phyloP scores from a whole-genome alignment of 371 early-diverging fungal species.

The Capniomyces stellatus region DNA sequence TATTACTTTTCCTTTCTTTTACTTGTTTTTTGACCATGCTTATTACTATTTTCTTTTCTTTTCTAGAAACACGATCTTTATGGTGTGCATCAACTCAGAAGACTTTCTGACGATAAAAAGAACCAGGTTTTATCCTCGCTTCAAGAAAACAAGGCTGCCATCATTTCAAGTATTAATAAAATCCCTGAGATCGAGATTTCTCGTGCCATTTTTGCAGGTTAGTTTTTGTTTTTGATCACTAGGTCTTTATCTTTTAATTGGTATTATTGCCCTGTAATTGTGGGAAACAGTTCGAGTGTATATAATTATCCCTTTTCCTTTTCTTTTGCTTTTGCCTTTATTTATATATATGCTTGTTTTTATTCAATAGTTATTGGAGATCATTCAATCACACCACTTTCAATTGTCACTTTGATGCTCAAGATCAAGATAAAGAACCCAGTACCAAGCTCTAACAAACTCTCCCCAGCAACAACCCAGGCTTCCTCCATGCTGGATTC shows the following conservation, averaged over 20 bases:
- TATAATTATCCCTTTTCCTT: too few species aligned
- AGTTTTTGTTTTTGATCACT: neutral
- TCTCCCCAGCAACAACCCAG: neutral
- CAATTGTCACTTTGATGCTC: constrained; percentile 57
- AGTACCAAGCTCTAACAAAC: constrained; percentile 4
- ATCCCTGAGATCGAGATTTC: constrained; percentile 52
- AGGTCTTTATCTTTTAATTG: neutral
- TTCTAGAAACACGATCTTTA: constrained; percentile 14
- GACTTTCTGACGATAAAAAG: constrained; percentile 40
- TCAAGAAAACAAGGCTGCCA: constrained; percentile 38
- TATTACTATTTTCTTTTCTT: neutral
- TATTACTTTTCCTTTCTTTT: too few species aligned
- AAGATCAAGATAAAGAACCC: constrained; percentile 20
- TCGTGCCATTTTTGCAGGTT: constrained; percentile 48
- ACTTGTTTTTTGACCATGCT: too few species aligned
- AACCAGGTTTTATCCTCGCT: constrained; percentile 32
- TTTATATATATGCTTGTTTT: too few species aligned
- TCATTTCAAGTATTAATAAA: constrained; percentile 48
- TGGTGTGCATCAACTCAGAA: constrained; percentile 43
- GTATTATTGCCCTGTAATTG: too few species aligned
- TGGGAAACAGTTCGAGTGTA: too few species aligned
- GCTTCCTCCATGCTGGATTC: constrained; percentile 17
- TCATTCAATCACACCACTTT: constrained; percentile 53
- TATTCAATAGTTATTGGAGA: constrained; percentile 43
- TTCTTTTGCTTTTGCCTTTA: too few species aligned